These are phyloP conservation scores for Coriaria nepalensis DNA, from an alignment of 306 rosid genomes.

Conservation along the genomic window DNA sequence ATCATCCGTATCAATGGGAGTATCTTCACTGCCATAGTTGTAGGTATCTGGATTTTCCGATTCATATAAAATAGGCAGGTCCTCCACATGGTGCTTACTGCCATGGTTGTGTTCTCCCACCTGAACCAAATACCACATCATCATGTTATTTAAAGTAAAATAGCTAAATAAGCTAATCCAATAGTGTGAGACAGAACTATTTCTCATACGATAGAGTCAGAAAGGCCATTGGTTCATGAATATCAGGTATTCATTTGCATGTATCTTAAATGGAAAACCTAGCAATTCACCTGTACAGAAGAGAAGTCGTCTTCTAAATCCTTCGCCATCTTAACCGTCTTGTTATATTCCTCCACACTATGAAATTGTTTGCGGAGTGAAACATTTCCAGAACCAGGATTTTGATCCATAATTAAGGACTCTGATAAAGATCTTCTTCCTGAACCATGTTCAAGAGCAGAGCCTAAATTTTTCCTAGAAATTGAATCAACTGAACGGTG, in stretches of 20 bases:
- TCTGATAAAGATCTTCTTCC: constrained; percentile 87
- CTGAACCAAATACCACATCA: constrained; percentile 25
- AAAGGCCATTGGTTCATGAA: no score
- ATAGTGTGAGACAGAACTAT: background rate
- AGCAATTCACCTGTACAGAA: constrained; percentile 37
- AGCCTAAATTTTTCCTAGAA: constrained; percentile 61
- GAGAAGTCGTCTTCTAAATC: constrained; percentile 45
- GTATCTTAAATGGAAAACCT: constrained; percentile 3
- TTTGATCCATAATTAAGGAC: constrained; percentile 37
- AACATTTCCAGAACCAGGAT: constrained; percentile 35
- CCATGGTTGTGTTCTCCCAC: constrained; percentile 33
- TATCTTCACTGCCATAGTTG: constrained; percentile 35
- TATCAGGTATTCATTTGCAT: no score
- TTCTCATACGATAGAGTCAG: no score
- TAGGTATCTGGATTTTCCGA: constrained; percentile 35
- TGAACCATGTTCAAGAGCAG: constrained; percentile 70
- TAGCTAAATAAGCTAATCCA: background rate
- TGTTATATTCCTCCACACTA: constrained; percentile 47
- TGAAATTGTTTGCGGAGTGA: constrained; percentile 69
- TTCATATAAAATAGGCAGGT: constrained; percentile 23
- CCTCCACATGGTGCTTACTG: constrained; percentile 35
- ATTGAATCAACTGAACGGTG: constrained; percentile 49
- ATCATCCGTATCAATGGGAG: constrained; percentile 29
- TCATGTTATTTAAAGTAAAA: background rate
- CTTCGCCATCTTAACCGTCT: constrained; percentile 41